Evolutionary conservation across 441 rosid species (phyloP), one percentile per base, ranked within the genome.

Genomic region (Croton laevigatus): DNA sequence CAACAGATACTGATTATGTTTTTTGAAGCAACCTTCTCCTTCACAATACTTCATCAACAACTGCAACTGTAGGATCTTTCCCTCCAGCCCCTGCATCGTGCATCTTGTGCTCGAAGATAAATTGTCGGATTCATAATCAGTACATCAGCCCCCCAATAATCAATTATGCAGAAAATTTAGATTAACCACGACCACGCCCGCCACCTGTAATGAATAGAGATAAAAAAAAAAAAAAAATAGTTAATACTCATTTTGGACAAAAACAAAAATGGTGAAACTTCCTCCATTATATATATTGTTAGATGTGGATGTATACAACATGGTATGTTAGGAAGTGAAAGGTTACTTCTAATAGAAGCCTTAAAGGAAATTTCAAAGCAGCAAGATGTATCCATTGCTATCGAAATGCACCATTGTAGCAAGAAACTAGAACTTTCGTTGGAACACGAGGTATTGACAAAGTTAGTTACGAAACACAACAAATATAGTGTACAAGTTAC

Each of bases 241-340:
- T 16, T 52, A 48, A 9, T 66, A 27, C 34, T 59, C 54, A 22
- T 17, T 59, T 20, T 36, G 52, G 55, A 59, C 46, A 63, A 16
- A 60, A 59, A 73, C 62, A 52, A n/a, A 52, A 53, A 14, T 16
- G 3, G 32, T 12, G 62, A 73, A 67, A 66, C 72, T 73, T 73
- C 76, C 62, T 59, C 12, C 51, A 40, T 0, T 11, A 19, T 36
- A 9, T 58, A 2, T 42, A 40, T 53, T 44, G 38, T 6, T 44
- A 20, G 10, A 54, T 45, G 38, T 11, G 32, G 27, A 66, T 52
- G 23, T 66, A 57, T 32, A 48, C 67, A 1, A 23, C 38, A 12
- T 27, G 1, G 66, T 60, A 27, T 66, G 53, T 4, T 49, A 13
- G 0, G 1, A 27, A 62, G 55, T 49, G 40, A 20, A 14, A 16